phyloP scores from a whole-genome alignment of 495 filamentous ascomycete genomes.

The Letharia columbiana region DNA sequence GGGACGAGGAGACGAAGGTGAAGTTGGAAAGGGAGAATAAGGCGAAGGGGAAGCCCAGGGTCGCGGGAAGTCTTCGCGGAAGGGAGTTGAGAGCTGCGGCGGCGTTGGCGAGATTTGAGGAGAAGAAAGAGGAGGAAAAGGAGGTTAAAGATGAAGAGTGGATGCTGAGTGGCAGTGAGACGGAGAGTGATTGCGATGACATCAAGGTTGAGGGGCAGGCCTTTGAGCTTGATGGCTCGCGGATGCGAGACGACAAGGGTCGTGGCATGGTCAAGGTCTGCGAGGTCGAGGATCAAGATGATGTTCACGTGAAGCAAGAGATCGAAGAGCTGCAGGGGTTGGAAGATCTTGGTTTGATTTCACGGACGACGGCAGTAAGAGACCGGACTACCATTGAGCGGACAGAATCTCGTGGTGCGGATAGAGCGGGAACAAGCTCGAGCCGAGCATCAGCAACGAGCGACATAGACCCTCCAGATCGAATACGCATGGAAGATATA shows the following conservation, averaged over 20 bases:
- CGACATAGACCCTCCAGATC: not conserved
- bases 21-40: slow-evolving; percentile 58
- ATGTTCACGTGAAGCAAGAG: slow-evolving; percentile 52
- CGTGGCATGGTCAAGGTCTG: slow-evolving; percentile 60
- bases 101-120: slow-evolving; percentile 63
- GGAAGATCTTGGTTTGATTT: not conserved
- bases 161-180: slow-evolving; percentile 19
- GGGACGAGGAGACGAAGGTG: slow-evolving; percentile 50
- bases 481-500: slow-evolving; percentile 4
- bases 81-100: slow-evolving; percentile 68
- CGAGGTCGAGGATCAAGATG: slow-evolving; percentile 56
- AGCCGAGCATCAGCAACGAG: not conserved
- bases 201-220: slow-evolving; percentile 26
- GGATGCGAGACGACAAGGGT: slow-evolving; percentile 52
- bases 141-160: slow-evolving; percentile 33
- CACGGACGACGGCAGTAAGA: not conserved
- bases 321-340: slow-evolving; percentile 46
- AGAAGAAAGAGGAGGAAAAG: slow-evolving; percentile 30
- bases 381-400: not conserved
- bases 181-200: slow-evolving; percentile 29
- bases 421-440: not conserved
- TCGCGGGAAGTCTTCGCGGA: slow-evolving; percentile 60
- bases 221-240: slow-evolving; percentile 50
- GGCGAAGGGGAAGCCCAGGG: slow-evolving; percentile 53
- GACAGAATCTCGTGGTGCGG: not conserved